These are phyloP conservation scores for Chrysanthemum makinoi DNA, from an alignment of 129 eudicot genomes.

Conservation along the genomic window DNA sequence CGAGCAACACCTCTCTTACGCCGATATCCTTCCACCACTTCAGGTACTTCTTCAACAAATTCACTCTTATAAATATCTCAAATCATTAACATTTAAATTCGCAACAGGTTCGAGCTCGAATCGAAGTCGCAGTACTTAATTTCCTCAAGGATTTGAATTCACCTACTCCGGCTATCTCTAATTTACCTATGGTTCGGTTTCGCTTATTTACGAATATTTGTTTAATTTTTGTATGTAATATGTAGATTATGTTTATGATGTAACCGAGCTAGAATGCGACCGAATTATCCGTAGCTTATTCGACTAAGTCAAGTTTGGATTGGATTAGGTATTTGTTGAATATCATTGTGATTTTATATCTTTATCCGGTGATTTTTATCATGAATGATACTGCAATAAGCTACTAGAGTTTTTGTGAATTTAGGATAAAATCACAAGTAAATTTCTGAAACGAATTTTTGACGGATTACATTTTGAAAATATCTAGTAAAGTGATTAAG, in stretches of 20 bases:
- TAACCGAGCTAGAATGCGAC: no score
- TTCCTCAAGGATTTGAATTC: conserved; percentile 71
- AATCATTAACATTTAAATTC: background rate
- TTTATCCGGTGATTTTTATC: no score
- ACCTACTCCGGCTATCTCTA: conserved; percentile 69
- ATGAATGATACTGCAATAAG: background rate
- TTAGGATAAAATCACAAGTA: background rate
- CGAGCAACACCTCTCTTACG: conserved; percentile 77
- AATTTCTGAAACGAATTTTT: background rate
- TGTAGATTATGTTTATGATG: no score
- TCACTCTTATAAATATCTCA: no score
- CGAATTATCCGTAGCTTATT: no score
- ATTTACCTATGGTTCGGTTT: conserved; percentile 81
- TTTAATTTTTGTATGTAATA: no score
- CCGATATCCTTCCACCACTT: conserved; percentile 84
- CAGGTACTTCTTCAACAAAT: conserved; percentile 42
- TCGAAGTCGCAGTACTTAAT: conserved; percentile 85
- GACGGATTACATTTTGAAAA: background rate
- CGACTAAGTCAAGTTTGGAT: no score
- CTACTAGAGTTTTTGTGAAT: background rate
- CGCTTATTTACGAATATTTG: no score
- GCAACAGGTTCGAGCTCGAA: conserved; percentile 87
- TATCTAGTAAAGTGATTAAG: no score
- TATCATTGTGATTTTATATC: no score
- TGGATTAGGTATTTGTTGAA: no score